These are phyloP conservation scores for Talaromyces stipitatus DNA, from an alignment of 495 filamentous ascomycete genomes.

Conservation along the genomic window DNA sequence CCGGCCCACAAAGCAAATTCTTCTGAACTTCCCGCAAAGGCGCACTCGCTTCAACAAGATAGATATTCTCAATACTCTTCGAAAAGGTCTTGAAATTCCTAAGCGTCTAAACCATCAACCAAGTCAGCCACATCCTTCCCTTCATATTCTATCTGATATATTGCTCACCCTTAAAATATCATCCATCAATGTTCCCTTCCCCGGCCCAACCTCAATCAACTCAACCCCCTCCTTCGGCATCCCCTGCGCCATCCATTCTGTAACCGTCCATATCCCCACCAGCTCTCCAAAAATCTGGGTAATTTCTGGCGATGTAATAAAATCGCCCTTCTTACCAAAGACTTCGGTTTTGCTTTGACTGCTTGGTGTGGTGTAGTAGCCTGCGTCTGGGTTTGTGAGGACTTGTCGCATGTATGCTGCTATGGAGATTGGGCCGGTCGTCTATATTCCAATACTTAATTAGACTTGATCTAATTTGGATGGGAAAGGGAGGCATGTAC, in stretches of 20 bases:
- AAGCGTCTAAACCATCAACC: constrained; percentile 55
- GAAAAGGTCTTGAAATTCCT: constrained; percentile 72
- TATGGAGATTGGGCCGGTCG: constrained; percentile 83
- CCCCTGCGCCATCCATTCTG: constrained; percentile 94
- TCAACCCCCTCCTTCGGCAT: constrained; percentile 62
- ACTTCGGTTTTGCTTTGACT: constrained; percentile 57
- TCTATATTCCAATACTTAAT: constrained; percentile 27
- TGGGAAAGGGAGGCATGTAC: constrained; percentile 32
- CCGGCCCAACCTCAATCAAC: constrained; percentile 88
- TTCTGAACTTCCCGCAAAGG: constrained; percentile 70
- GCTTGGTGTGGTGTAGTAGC: constrained; percentile 80
- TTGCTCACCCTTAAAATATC: constrained; percentile 78
- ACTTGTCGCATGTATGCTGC: constrained; percentile 98
- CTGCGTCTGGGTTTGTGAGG: constrained; percentile 80
- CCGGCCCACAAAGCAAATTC: constrained; percentile 71
- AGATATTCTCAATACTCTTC: constrained; percentile 71
- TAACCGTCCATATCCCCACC: constrained; percentile 84
- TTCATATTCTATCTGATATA: neutral
- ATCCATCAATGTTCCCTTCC: constrained; percentile 93
- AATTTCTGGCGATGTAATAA: constrained; percentile 95
- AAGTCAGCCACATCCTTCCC: neutral
- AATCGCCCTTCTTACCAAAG: constrained; percentile 87
- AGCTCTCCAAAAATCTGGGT: constrained; percentile 96
- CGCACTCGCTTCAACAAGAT: constrained; percentile 83
- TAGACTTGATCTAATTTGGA: neutral